A percentile compares a stretch with the other conserved stretches of the same genome.
phyloP scores from a whole-genome alignment of 371 early-diverging fungal species.

The Haplosporangium sp. region DNA sequence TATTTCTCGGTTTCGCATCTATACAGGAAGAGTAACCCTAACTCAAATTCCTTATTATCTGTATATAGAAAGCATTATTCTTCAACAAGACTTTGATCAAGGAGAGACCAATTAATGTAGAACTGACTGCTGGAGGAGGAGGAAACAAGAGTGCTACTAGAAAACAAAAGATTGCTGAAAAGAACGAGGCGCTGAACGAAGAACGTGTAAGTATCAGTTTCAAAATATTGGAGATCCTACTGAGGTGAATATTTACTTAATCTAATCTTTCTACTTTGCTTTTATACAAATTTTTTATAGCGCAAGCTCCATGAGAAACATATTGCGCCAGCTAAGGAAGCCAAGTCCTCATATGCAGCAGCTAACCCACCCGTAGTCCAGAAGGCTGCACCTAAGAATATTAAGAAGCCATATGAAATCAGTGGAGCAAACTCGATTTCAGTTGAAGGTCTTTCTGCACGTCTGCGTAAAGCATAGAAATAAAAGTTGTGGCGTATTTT shows the following conservation, averaged over 20 bases:
- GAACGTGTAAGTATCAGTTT: conserved; percentile 69
- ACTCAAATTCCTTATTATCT: neutral
- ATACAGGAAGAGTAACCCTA: neutral
- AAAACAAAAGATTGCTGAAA: conserved; percentile 71
- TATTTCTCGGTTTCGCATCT: too few species aligned
- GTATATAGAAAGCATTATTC: conserved; percentile 68
- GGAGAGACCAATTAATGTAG: conserved; percentile 79
- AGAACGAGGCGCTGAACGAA: conserved; percentile 73
- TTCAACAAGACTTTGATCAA: conserved; percentile 78
- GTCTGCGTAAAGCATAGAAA: conserved; percentile 35
- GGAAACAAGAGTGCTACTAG: conserved; percentile 76
- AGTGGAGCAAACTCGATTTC: conserved; percentile 44
- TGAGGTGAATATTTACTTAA: neutral
- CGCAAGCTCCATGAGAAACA: conserved; percentile 56
- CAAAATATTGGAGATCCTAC: too few species aligned
- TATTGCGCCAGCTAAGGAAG: conserved; percentile 54
- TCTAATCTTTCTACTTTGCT: neutral
- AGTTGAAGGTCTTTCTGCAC: conserved; percentile 40
- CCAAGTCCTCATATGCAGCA: conserved; percentile 54
- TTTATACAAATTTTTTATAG: conserved; percentile 2
- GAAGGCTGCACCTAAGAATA: conserved; percentile 32
- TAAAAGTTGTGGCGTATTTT: neutral
- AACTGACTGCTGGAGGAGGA: conserved; percentile 86
- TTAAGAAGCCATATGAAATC: conserved; percentile 48
- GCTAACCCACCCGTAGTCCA: conserved; percentile 39